A percentile compares a stretch with the other conserved stretches of the same genome.
phyloP scores from a whole-genome alignment of 2,329 filamentous ascomycete genomes.

The Pezicula carpinea region DNA sequence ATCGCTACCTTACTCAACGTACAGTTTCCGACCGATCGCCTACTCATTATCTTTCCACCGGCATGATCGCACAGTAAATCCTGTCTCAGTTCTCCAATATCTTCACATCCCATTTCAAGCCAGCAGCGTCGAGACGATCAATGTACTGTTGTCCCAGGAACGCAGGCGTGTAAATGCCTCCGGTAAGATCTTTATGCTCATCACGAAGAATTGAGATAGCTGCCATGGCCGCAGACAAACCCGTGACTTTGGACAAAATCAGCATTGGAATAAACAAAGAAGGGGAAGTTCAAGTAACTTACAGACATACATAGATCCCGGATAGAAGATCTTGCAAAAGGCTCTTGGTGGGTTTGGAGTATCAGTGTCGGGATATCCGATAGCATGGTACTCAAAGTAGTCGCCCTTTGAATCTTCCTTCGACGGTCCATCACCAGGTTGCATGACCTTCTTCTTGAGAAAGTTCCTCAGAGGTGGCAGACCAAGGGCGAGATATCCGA shows the following conservation, averaged over 20 bases:
- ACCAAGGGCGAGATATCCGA: conserved; percentile 36
- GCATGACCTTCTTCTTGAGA: conserved; percentile 38
- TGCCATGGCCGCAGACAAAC: conserved; percentile 56
- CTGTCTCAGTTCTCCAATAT: conserved; percentile 33
- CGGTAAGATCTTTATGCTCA: conserved; percentile 48
- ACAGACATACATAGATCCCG: conserved; percentile 63
- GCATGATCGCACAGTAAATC: no score
- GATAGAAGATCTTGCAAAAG: conserved; percentile 48
- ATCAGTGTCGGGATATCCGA: conserved; percentile 53
- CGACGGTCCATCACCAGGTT: conserved; percentile 51
- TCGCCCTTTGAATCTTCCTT: conserved; percentile 52
- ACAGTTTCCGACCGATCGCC: no score
- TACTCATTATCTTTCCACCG: no score
- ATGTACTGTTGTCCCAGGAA: conserved; percentile 64
- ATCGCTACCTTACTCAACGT: no score
- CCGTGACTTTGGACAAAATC: conserved; percentile 68
- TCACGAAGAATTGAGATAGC: conserved; percentile 63
- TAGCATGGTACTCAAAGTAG: conserved; percentile 56
- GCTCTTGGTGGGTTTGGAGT: conserved; percentile 35
- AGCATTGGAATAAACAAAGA: conserved; percentile 6
- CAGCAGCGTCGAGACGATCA: conserved; percentile 55
- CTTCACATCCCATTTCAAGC: conserved; percentile 58
- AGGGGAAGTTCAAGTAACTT: conserved; percentile 29
- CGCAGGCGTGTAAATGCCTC: conserved; percentile 69
- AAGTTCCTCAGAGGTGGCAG: conserved; percentile 36